Percentiles rank a stretch among this genome's conserved stretches.
These are phyloP conservation scores for Botryotinia globosa DNA, from an alignment of 2,329 filamentous ascomycete genomes.

Conservation along the genomic window DNA sequence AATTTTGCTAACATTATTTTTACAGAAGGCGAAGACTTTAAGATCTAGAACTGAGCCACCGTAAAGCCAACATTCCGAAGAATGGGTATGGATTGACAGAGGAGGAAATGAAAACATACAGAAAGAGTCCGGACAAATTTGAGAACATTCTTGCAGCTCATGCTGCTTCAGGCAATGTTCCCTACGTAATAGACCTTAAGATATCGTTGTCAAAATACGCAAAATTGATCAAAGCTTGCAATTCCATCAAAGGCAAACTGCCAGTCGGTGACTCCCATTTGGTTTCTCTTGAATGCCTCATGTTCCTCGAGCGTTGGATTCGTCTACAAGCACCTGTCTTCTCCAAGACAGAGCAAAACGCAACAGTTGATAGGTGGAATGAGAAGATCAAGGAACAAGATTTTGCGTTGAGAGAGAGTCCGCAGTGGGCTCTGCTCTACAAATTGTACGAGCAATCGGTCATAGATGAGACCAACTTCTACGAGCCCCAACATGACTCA, in stretches of 20 bases:
- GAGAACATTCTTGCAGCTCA: not conserved
- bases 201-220: not conserved
- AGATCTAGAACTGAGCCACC: not conserved
- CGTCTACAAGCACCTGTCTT: not conserved
- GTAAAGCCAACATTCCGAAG: not conserved
- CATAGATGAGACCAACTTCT: not conserved
- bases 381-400: not conserved
- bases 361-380: not conserved
- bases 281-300: not conserved
- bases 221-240: not conserved
- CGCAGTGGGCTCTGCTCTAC: not conserved
- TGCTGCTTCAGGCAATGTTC: not conserved
- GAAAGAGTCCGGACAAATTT: not conserved
- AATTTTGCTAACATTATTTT: not conserved
- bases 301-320: not conserved
- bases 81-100: not conserved
- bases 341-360: accelerated
- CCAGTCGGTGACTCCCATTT: not conserved
- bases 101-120: not conserved
- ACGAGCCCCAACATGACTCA: not conserved
- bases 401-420: not conserved
- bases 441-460: not conserved
- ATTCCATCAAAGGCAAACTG: not conserved
- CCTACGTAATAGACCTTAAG: not conserved
- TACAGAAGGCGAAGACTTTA: not conserved